These are phyloP conservation scores for Aspergillus felis DNA, from an alignment of 2,329 filamentous ascomycete genomes.

Conservation along the genomic window DNA sequence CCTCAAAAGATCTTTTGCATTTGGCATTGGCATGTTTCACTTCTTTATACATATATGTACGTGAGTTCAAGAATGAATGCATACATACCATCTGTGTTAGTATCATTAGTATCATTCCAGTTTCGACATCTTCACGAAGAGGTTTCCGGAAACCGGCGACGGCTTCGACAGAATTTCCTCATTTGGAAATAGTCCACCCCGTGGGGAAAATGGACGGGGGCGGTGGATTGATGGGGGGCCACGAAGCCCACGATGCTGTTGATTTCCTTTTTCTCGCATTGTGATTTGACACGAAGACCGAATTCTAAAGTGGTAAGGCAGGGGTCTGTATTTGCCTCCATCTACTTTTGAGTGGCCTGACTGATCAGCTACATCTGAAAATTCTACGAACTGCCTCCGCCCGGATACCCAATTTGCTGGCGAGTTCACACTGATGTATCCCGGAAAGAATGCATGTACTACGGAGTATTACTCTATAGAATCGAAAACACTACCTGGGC, in stretches of 20 bases:
- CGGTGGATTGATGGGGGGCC: neutral
- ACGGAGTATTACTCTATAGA: neutral
- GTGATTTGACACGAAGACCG: neutral
- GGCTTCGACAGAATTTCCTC: neutral
- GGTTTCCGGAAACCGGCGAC: neutral
- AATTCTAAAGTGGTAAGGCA: neutral
- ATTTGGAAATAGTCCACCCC: neutral
- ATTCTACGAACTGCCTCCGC: too few species aligned
- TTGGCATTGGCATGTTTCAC: neutral
- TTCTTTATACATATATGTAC: neutral
- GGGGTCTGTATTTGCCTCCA: neutral
- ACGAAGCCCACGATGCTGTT: neutral
- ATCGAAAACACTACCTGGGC: neutral
- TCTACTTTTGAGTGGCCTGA: neutral
- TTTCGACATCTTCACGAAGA: neutral
- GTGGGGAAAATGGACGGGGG: neutral
- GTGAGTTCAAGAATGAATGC: neutral
- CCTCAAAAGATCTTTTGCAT: neutral
- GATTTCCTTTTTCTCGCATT: neutral
- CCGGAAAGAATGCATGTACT: neutral
- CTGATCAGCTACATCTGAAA: too few species aligned
- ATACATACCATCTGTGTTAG: neutral
- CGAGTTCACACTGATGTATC: too few species aligned
- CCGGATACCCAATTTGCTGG: neutral
- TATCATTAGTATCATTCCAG: neutral